phyloP scores from a whole-genome alignment of 2,329 filamentous ascomycete genomes.

The Fusarium foetens region DNA sequence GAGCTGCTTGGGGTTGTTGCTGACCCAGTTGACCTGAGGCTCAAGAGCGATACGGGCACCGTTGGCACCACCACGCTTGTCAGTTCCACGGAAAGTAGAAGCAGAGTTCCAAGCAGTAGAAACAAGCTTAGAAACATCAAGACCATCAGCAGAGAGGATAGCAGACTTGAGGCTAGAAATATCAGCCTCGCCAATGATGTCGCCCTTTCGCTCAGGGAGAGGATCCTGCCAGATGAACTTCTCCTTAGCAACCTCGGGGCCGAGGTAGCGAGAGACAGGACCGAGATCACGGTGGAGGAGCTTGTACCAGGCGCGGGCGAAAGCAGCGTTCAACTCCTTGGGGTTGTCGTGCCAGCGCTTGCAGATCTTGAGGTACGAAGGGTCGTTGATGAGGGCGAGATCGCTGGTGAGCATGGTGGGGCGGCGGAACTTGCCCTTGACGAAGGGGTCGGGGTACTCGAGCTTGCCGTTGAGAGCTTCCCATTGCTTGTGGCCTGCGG shows the following conservation, averaged over 20 bases:
- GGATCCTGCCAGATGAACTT: constrained; percentile 80
- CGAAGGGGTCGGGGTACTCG: constrained; percentile 77
- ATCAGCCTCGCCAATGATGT: constrained; percentile 70
- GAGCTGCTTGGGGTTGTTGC: constrained; percentile 78
- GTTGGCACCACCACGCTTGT: constrained; percentile 87
- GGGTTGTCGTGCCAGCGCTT: constrained; percentile 75
- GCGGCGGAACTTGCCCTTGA: constrained; percentile 75
- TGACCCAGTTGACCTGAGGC: constrained; percentile 77
- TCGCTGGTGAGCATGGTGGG: constrained; percentile 84
- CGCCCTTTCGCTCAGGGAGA: constrained; percentile 67
- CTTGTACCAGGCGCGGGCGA: constrained; percentile 84
- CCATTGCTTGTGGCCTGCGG: constrained; percentile 78
- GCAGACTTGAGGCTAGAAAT: constrained; percentile 73
- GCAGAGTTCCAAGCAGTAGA: constrained; percentile 75
- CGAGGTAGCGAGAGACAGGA: constrained; percentile 75
- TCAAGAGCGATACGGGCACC: constrained; percentile 79
- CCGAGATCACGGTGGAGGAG: constrained; percentile 83
- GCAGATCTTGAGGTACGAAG: constrained; percentile 79
- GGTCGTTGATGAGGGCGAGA: constrained; percentile 76
- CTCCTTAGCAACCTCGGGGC: constrained; percentile 78
- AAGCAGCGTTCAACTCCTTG: constrained; percentile 74
- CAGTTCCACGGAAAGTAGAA: constrained; percentile 76
- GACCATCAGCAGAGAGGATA: constrained; percentile 67
- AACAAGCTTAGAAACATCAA: constrained; percentile 70
- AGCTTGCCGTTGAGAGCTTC: constrained; percentile 75